These are phyloP conservation scores for Aspergillus fischeri DNA, from an alignment of 2,329 filamentous ascomycete species.

Conservation along the genomic window DNA sequence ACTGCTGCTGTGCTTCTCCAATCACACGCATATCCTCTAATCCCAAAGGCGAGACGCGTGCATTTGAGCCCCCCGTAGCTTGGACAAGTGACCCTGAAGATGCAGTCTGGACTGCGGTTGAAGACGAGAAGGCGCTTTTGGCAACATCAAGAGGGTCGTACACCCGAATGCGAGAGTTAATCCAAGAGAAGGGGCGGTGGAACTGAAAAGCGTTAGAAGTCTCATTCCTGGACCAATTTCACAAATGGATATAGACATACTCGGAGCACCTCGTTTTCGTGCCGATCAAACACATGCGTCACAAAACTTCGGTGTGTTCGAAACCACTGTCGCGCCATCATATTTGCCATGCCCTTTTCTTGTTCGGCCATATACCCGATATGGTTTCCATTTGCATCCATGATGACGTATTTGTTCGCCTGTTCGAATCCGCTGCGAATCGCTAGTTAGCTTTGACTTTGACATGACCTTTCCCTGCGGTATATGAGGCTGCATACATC, in stretches of 20 bases:
- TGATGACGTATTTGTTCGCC: conserved; percentile 62
- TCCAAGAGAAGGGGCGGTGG: conserved; percentile 61
- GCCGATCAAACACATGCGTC: conserved; percentile 60
- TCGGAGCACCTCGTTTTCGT: conserved; percentile 57
- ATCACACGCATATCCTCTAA: conserved; percentile 59
- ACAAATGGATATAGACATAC: conserved; percentile 20
- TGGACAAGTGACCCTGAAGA: conserved; percentile 39
- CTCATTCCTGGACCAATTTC: not conserved
- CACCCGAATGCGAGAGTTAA: conserved; percentile 56
- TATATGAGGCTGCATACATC: conserved; percentile 34
- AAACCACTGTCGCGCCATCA: conserved; percentile 57
- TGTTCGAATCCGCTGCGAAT: conserved; percentile 56
- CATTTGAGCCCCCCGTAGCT: conserved; percentile 39
- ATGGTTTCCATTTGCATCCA: conserved; percentile 60
- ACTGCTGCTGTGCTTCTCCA: conserved; percentile 60
- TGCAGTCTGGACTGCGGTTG: conserved; percentile 43
- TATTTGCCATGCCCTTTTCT: conserved; percentile 55
- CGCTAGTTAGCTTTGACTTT: conserved; percentile 6
- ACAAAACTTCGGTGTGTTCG: conserved; percentile 61
- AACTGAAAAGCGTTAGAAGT: conserved; percentile 38
- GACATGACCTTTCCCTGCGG: not conserved
- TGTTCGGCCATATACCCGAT: conserved; percentile 63
- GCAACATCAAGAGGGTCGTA: conserved; percentile 48
- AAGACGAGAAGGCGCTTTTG: conserved; percentile 31
- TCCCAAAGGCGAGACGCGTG: conserved; percentile 52